Base-by-base conservation (phyloP, 192 early-diverging fungal species). In the Coemansia sp. region DNA sequence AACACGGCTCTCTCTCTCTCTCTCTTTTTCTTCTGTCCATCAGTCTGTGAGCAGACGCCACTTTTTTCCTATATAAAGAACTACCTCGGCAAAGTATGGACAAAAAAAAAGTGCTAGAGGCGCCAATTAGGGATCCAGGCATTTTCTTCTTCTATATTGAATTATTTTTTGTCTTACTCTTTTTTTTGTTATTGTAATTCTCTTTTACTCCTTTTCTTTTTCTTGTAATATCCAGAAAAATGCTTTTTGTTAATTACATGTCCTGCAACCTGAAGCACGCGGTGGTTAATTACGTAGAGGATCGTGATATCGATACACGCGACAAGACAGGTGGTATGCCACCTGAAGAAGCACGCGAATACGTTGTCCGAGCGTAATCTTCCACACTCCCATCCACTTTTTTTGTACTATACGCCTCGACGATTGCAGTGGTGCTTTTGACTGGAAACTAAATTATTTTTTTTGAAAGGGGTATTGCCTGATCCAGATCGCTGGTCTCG, bases 291-390 rank as follows among this genome's bases (percentile, higher is more conserved):
- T 44, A 22, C 39, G 65, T 30, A 13, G 68, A 75, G 34, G 79
- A 81, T 2, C 73, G 79, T 40, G 79, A 81, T 50, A 76, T 81
- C 56, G 73, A 81, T 53, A 75, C 72, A 13, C 70, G 73, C 30
- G 79, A 81, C n/a, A 69, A 59, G 63, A 71, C 59, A 3, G 79
- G 73, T 20, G 79, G 79, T 29, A 67, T 76, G 32, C 43, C 73
- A 11, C 45, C 67, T 0, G 79, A 81, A 4, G 79, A 81, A 32
- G 64, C 79, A 3, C 73, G 79, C 64, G 79, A 81, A 32, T 81
- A 73, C 53, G 64, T 50, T n/a, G 58, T 76, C 61, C 37, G 56
- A 29, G 43, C 59, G 11, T 80, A 75, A 59, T 10, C 4, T 12
- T 10, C 32, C 18, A 18, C 10, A 18, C 13, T 13, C 7, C 34